These are phyloP conservation scores for Flammula alnicola DNA, from an alignment of 1,284 basidiomycete genomes.

Conservation along the genomic window DNA sequence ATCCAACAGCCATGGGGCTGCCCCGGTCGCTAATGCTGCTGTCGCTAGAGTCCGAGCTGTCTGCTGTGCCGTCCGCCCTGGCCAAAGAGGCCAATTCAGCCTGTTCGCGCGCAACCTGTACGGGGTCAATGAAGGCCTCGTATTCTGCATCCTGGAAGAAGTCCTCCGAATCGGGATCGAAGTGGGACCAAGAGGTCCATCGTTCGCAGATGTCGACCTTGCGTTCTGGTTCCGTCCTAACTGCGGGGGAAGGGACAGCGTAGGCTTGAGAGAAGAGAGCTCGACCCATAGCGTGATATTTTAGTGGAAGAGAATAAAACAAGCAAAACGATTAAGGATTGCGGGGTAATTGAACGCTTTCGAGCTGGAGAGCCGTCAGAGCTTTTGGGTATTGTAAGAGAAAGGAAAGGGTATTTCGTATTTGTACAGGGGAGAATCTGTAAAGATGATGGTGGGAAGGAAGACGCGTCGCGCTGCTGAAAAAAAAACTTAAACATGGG, in stretches of 20 bases:
- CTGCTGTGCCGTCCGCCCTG: conserved; percentile 23
- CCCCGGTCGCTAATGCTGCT: conserved; percentile 42
- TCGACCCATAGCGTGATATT: conserved; percentile 58
- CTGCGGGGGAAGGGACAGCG: conserved; percentile 40
- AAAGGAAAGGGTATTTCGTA: conserved; percentile 25
- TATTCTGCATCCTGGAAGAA: conserved; percentile 72
- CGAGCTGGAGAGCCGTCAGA: conserved; percentile 19
- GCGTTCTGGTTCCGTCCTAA: conserved; percentile 55
- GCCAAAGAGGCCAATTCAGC: conserved; percentile 6
- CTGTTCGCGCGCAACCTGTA: conserved; percentile 34
- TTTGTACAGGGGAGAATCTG: too few species aligned
- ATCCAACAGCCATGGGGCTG: conserved; percentile 44
- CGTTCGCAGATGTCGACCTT: conserved; percentile 48
- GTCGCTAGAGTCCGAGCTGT: conserved; percentile 37
- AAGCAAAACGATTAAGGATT: conserved; percentile 30
- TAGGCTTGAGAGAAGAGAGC: conserved; percentile 62
- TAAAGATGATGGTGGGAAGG: conserved; percentile 26
- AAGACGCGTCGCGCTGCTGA: conserved; percentile 22
- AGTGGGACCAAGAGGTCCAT: conserved; percentile 70
- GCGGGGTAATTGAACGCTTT: conserved; percentile 17
- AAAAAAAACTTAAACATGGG: conserved; percentile 19
- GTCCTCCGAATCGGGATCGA: conserved; percentile 82
- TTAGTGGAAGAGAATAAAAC: conserved; percentile 17
- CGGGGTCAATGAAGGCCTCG: conserved; percentile 64
- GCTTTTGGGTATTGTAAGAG: conserved; percentile 27